Evolutionary conservation across 768 basidiomycete species (phyloP), one percentile per base, ranked within the genome.

Genomic region (Suillus bovinus): DNA sequence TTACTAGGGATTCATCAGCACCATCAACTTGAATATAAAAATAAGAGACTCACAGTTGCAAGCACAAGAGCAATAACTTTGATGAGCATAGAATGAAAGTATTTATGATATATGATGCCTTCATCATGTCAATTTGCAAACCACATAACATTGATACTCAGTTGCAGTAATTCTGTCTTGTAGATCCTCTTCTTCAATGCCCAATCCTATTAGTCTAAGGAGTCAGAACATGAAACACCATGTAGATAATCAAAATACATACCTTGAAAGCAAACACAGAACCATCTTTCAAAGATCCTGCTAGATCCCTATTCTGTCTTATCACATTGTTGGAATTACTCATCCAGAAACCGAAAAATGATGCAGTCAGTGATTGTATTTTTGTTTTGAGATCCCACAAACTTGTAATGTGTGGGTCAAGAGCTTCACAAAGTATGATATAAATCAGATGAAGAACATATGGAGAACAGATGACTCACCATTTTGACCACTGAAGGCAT

Each of bases 51-150:
- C 42, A 44, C 42, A 44, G 42, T 44, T 44, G 42, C n/a, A 29
- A 63, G 59, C 33, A 60, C 22, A 38, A 63, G 41, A 27, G 59
- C 58, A 2, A 59, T 44, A 20, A 53, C 60, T 34, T 49, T 5
- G 34, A 60, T 20, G 13, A 50, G 58, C 20, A 68, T 47, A n/a
- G 70, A 72, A 24, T 68, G 64, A 47, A 74, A 75, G n/a, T 67
- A 54, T 36, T 64, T 65, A 13, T 61, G 58, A 31, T 69, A 63
- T 1, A 61, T 52, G 6, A 72, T 61, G 20, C 74, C 74, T 46
- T 74, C 68, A 54, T 70, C 68, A 20, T 57, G 62, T 2, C 56
- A 58, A 56, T 73, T 71, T n/a, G 54, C 54, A 60, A 75, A 74
- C 70, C 70, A 74, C 55, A 72, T 64, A 9, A 34, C 22, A 41